phyloP scores from a whole-genome alignment of 164 flowering plant genomes.

The Umbellularia californica region DNA sequence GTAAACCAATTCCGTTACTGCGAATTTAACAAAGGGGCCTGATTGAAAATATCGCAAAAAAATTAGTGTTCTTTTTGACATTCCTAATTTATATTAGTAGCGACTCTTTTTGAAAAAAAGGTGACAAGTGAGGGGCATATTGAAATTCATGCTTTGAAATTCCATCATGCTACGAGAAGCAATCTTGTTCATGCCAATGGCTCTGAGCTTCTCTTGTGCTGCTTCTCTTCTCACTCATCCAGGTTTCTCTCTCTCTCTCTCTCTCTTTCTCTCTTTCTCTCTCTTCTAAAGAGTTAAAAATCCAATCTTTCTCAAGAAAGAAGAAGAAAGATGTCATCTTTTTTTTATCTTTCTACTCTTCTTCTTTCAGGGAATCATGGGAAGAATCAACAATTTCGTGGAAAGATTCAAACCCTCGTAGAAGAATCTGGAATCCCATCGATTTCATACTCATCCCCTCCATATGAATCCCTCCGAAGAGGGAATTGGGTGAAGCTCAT shows the following conservation, averaged over 20 bases:
- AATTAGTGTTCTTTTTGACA: no score
- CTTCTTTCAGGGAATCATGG: slow-evolving; percentile 8
- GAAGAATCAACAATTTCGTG: slow-evolving; percentile 20
- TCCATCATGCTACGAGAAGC: no score
- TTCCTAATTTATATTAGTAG: no score
- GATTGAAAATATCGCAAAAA: no score
- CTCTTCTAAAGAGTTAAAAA: no score
- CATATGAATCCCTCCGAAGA: slow-evolving; percentile 42
- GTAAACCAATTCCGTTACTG: no score
- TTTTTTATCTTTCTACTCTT: neutral
- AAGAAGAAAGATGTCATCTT: slow-evolving; percentile 1
- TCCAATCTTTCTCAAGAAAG: neutral
- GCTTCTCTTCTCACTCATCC: slow-evolving; percentile 24
- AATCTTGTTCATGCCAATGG: slow-evolving; percentile 15
- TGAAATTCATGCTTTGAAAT: no score
- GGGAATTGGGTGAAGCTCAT: slow-evolving; percentile 91
- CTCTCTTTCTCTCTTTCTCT: neutral
- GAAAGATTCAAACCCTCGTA: slow-evolving; percentile 33
- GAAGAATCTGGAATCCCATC: slow-evolving; percentile 36
- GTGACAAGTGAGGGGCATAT: no score
- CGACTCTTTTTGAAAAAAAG: no score
- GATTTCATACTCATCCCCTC: slow-evolving; percentile 28
- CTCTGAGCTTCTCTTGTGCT: slow-evolving; percentile 32
- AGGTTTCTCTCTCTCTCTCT: neutral
- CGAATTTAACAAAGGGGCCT: no score